phyloP scores from a whole-genome alignment of 2,329 filamentous ascomycete species.

The Domatiomyces globalis region DNA sequence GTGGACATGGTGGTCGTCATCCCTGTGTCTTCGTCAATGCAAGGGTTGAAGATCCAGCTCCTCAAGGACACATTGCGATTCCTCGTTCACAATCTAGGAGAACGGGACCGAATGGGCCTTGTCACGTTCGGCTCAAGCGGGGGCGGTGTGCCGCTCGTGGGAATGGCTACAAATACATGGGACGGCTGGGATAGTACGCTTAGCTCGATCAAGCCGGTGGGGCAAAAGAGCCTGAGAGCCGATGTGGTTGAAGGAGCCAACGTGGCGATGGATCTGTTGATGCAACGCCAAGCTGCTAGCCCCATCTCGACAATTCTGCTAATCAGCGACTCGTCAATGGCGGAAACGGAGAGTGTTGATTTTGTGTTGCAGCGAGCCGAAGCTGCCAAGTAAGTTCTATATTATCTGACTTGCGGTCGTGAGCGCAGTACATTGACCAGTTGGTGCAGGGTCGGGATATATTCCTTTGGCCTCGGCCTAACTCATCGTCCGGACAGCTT shows the following conservation, averaged over 20 bases:
- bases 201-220: constrained; percentile 76
- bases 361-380: constrained; percentile 95
- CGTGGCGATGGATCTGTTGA: constrained; percentile 93
- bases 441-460: constrained; percentile 61
- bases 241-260: constrained; percentile 97
- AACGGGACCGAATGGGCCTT: constrained; percentile 88
- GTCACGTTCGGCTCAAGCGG: constrained; percentile 93
- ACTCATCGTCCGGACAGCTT: constrained; percentile 98
- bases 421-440: neutral
- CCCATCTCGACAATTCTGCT: constrained; percentile 89
- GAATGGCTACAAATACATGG: constrained; percentile 95
- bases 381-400: constrained; percentile 66
- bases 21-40: constrained; percentile 95
- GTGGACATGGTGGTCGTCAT: constrained; percentile 94
- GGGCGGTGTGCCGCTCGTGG: constrained; percentile 87
- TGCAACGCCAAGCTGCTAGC: constrained; percentile 94
- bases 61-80: constrained; percentile 85
- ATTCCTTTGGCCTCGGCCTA: constrained; percentile 90
- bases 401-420: neutral
- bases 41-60: constrained; percentile 94
- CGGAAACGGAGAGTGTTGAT: constrained; percentile 87
- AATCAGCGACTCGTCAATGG: constrained; percentile 93
- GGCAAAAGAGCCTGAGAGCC: constrained; percentile 88
- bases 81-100: constrained; percentile 75
- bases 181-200: constrained; percentile 77